phyloP scores from a whole-genome alignment of 352 stramenopile species.

The Globisporangium echinulatum region DNA sequence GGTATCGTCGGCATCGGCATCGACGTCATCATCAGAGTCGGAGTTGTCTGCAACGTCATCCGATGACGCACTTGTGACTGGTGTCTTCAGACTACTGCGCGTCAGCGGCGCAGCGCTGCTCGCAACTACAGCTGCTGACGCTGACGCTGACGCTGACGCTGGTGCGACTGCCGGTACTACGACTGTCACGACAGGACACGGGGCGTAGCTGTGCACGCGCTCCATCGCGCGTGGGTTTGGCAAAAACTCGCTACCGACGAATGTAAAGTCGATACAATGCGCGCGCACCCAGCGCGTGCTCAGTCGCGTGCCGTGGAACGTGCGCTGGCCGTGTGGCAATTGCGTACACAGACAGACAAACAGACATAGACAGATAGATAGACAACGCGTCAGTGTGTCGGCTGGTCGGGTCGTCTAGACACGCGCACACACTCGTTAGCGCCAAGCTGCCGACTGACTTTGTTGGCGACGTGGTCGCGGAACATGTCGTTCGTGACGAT shows the following conservation, averaged over 20 bases:
- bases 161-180: neutral
- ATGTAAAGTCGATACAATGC: slow-evolving; percentile 86
- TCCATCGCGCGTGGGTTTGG: slow-evolving; percentile 85
- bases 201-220: slow-evolving; percentile 35
- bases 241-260: slow-evolving; percentile 86
- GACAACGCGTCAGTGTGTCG: neutral
- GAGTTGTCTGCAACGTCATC: neutral
- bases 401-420: too few species aligned
- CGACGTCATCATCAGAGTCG: slow-evolving; percentile 13
- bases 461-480: slow-evolving; percentile 80
- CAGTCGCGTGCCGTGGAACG: slow-evolving; percentile 59
- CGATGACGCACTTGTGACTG: too few species aligned
- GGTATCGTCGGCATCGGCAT: slow-evolving; percentile 11
- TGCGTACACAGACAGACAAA: neutral
- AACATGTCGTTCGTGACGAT: slow-evolving; percentile 92
- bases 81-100: too few species aligned
- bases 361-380: too few species aligned
- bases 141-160: neutral
- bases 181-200: slow-evolving; percentile 1
- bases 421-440: too few species aligned
- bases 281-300: slow-evolving; percentile 53
- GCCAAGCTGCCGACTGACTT: slow-evolving; percentile 16
- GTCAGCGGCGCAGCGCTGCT: too few species aligned
- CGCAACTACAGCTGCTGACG: neutral
- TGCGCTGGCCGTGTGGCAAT: slow-evolving; percentile 23